Conservation (phyloP, 1,284 basidiomycete genomes). For the Ganoderma boninense region DNA sequence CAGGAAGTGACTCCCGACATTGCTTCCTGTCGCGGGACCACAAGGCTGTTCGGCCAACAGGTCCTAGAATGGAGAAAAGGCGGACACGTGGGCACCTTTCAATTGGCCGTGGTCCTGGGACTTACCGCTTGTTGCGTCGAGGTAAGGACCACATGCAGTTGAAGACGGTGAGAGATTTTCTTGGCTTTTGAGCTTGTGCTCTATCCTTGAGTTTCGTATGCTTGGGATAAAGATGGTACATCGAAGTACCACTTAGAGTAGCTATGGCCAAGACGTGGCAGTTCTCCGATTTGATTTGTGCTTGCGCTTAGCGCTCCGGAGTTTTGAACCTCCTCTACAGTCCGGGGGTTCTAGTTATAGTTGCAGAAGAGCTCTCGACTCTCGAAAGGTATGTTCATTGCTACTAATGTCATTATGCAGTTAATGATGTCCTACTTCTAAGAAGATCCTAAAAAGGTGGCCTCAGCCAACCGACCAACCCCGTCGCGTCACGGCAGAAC, state of each 20-base stretch:
- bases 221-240: background rate
- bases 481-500: background rate
- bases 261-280: background rate
- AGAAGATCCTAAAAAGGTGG: background rate
- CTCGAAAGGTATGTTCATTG: background rate
- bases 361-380: background rate
- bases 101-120: background rate
- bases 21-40: conserved; percentile 14
- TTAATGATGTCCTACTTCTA: conserved; percentile 33
- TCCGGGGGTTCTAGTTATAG: no score
- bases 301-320: background rate
- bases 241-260: background rate
- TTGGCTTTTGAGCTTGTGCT: background rate
- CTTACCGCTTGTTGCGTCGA: background rate
- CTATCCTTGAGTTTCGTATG: background rate
- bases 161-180: background rate
- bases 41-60: conserved; percentile 27
- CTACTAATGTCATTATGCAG: conserved; percentile 27
- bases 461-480: conserved; percentile 10
- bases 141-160: background rate
- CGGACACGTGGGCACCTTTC: conserved; percentile 5
- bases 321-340: no score
- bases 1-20: conserved; percentile 23
- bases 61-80: conserved; percentile 18
- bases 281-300: background rate